Base-by-base conservation (phyloP, 352 stramenopile genomes). In the Phytophthora citrophthora region DNA sequence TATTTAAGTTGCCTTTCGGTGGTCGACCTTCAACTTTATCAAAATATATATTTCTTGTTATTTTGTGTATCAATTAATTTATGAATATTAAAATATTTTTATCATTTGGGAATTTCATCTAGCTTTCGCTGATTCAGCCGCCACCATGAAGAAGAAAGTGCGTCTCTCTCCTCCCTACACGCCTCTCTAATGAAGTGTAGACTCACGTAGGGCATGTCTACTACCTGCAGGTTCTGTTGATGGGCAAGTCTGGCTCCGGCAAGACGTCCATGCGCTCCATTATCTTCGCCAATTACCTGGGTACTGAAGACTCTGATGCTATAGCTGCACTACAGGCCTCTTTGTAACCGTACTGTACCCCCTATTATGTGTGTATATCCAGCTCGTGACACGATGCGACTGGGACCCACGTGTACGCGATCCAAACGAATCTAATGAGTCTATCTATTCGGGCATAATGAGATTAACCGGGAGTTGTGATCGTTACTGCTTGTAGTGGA, bases 221-320 rank as follows among this genome's bases (percentile, higher is more conserved):
- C n/a, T 43, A 58, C 20, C 34, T 38, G 18, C 46, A 99, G 89
- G 90, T 98, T 50, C 70, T 99, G 26, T 77, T 99, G 55, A 98
- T 99, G 93, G 96, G 96, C 61, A 98, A 98, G 73, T 98, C 89
- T 43, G 93, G 94, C 40, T 94, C 90, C 16, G 97, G 97, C 64
- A 99, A 99, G 81, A 99, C 97, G 50, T 99, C 97, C 52, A 99
- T 99, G 98, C 79, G 98, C 54, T 98, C 93, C 48, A 99, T 99
- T 65, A 99, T 99, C 72, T 99, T 99, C 75, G 98, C 97, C 64
- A 99, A 99, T 83, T 99, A 99, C 79, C 74, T 99, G 55, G 96
- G 84, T 96, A 70, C 36, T 13, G 34, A 13, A 23, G 0, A 38
- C 10, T 48, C 0, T 27, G 32, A 56, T 56, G 16, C 15, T n/a